A percentile compares a stretch with the other conserved stretches of the same genome.
Evolutionary conservation across 768 basidiomycete species (phyloP).

Genomic region (Lactifluus pinguis): DNA sequence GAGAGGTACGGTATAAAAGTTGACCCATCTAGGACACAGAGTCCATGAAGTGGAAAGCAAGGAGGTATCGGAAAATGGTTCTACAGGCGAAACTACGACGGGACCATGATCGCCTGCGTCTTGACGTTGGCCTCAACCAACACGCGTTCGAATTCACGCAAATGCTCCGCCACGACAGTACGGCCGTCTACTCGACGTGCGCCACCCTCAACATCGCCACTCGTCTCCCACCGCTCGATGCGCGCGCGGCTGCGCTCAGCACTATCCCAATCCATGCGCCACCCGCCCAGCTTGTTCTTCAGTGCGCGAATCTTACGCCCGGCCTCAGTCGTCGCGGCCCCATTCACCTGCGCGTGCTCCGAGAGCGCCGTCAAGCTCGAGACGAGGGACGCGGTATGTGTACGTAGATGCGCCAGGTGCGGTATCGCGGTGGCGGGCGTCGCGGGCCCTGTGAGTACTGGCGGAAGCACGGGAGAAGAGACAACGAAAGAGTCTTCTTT

Average conservation of each 20-base stretch:
- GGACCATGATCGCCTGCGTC: conserved; percentile 77
- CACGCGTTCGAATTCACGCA: conserved; percentile 65
- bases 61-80: neutral
- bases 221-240: conserved; percentile 79
- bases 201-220: conserved; percentile 33
- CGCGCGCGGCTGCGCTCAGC: conserved; percentile 68
- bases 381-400: conserved; percentile 65
- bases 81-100: conserved; percentile 30
- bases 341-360: conserved; percentile 84
- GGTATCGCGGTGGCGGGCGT: conserved; percentile 54
- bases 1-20: neutral
- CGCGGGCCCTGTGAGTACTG: conserved; percentile 38
- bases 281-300: conserved; percentile 74
- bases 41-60: neutral
- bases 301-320: conserved; percentile 79
- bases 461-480: conserved; percentile 31
- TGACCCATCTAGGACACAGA: neutral
- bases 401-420: conserved; percentile 62
- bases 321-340: conserved; percentile 76
- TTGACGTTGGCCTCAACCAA: conserved; percentile 64
- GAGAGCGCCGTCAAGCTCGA: conserved; percentile 68
- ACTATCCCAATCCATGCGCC: conserved; percentile 77
- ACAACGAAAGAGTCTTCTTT: conserved; percentile 49
- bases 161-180: conserved; percentile 65
- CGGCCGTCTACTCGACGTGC: conserved; percentile 56